A percentile compares a stretch with the other conserved stretches of the same genome.
These are phyloP conservation scores for Ceratopteris richardii DNA, from an alignment of 75 land plant genomes.

Conservation along the genomic window DNA sequence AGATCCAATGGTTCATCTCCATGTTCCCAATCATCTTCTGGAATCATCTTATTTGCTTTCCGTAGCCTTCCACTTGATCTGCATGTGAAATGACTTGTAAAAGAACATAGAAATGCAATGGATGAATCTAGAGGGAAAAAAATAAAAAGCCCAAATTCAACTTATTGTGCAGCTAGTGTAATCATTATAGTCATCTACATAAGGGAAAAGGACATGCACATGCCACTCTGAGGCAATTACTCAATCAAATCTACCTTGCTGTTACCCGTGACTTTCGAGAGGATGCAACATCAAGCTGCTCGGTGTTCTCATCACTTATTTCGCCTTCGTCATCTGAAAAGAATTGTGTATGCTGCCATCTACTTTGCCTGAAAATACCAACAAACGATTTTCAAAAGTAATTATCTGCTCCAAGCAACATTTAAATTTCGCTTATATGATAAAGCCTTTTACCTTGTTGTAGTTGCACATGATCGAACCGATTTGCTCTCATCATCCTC, in stretches of 20 bases:
- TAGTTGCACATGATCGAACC: constrained; percentile 54
- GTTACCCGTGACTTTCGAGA: too few species aligned
- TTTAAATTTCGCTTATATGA: too few species aligned
- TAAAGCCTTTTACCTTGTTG: too few species aligned
- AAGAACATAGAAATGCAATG: too few species aligned
- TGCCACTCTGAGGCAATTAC: too few species aligned
- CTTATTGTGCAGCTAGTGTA: too few species aligned
- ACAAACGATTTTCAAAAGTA: too few species aligned
- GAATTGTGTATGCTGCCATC: constrained; percentile 88
- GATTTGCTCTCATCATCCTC: constrained; percentile 46
- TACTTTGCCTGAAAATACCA: constrained; percentile 71
- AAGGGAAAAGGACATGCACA: too few species aligned
- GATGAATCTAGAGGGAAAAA: too few species aligned
- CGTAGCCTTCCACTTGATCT: constrained; percentile 43
- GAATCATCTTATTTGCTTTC: constrained; percentile 54
- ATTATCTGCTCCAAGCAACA: too few species aligned
- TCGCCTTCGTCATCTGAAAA: constrained; percentile 60
- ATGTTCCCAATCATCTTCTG: constrained; percentile 62
- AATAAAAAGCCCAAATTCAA: neutral
- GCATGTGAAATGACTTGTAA: constrained; percentile 1
- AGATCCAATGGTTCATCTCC: constrained; percentile 81
- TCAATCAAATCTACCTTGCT: too few species aligned
- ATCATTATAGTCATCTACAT: too few species aligned
- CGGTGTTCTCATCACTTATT: constrained; percentile 31
- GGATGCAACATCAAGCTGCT: constrained; percentile 8